Percentiles rank a stretch among this genome's conserved stretches.
Conservation (phyloP, 139 green algal genomes). For the Picochlorum sp. region DNA sequence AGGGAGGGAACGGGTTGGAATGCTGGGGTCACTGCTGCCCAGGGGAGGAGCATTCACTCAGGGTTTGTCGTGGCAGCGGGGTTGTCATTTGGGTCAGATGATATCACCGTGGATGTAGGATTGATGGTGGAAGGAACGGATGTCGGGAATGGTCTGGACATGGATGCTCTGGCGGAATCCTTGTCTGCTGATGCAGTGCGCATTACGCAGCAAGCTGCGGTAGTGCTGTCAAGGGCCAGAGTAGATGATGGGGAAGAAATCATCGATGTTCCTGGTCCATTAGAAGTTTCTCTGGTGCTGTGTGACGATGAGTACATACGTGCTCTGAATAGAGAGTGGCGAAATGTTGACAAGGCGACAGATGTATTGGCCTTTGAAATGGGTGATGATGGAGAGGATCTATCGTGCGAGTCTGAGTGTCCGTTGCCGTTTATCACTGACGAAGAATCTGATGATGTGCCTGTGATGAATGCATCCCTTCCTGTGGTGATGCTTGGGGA, state of each 20-base stretch:
- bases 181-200: constrained; percentile 29
- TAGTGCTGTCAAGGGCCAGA: neutral
- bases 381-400: constrained; percentile 8
- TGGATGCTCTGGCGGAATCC: constrained; percentile 29
- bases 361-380: constrained; percentile 94
- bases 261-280: constrained; percentile 12
- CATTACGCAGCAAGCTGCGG: constrained; percentile 22
- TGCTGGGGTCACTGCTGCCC: too few species aligned
- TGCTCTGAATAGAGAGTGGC: constrained; percentile 69
- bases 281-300: constrained; percentile 75
- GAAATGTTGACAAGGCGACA: constrained; percentile 65
- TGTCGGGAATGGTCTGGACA: constrained; percentile 14
- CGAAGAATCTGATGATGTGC: constrained; percentile 4
- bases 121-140: constrained; percentile 45
- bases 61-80: neutral
- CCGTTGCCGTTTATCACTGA: neutral
- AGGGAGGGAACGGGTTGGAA: too few species aligned
- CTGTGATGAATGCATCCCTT: neutral
- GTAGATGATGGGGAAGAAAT: constrained; percentile 18
- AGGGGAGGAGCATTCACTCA: too few species aligned
- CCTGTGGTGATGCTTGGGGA: constrained; percentile 77
- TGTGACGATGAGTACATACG: constrained; percentile 76
- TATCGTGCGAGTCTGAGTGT: neutral
- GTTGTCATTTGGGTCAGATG: constrained; percentile 4
- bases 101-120: constrained; percentile 36